These are phyloP conservation scores for Prunus padus DNA, from an alignment of 306 rosid genomes.

Conservation along the genomic window DNA sequence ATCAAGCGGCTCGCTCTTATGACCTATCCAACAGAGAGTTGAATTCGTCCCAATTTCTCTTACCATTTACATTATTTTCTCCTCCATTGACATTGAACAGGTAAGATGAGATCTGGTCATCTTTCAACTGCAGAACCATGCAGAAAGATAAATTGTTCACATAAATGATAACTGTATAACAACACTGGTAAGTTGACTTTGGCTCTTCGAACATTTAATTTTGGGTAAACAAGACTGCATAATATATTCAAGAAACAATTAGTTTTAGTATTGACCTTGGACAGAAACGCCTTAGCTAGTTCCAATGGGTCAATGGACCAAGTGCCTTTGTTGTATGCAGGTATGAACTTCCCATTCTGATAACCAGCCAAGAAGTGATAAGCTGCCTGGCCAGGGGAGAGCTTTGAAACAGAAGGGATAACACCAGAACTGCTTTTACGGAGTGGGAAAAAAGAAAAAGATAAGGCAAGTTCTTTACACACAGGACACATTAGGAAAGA, in stretches of 20 bases:
- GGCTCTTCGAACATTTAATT: too few species aligned
- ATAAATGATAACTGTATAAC: background rate
- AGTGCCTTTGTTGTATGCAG: constrained; percentile 36
- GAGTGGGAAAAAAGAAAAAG: background rate
- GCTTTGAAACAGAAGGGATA: constrained; percentile 45
- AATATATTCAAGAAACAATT: background rate
- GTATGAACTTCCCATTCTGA: constrained; percentile 49
- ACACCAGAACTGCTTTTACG: constrained; percentile 32
- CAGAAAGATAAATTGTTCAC: constrained; percentile 3
- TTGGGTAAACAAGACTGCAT: too few species aligned
- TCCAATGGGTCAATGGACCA: constrained; percentile 35
- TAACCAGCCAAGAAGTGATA: constrained; percentile 50
- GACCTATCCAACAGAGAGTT: background rate
- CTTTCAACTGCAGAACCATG: constrained; percentile 41
- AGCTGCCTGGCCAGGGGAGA: constrained; percentile 51
- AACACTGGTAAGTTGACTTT: too few species aligned
- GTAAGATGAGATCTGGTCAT: constrained; percentile 36
- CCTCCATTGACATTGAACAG: constrained; percentile 36
- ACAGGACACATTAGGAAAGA: background rate
- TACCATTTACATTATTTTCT: constrained; percentile 31
- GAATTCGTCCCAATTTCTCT: constrained; percentile 9
- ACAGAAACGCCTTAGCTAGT: constrained; percentile 35
- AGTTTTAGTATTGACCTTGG: constrained; percentile 33
- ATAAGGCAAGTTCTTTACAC: background rate
- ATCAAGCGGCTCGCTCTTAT: background rate